These are phyloP conservation scores for Fomitopsis pinicola DNA, from an alignment of 1,284 basidiomycete genomes.

Conservation along the genomic window DNA sequence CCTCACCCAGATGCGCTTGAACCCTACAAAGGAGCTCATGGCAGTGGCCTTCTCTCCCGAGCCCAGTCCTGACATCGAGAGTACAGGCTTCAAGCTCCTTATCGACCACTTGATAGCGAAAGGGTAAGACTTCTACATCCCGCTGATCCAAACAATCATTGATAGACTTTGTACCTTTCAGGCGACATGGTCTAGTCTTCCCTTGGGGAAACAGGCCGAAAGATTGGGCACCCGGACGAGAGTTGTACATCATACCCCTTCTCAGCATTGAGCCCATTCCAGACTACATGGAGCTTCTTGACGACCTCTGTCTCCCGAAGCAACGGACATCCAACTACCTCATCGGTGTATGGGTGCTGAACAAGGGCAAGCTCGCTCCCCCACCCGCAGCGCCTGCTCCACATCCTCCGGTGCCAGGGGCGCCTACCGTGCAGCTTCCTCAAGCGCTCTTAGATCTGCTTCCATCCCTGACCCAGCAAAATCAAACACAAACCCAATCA, in stretches of 20 bases:
- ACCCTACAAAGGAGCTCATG: slow-evolving; percentile 74
- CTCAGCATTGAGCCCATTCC: slow-evolving; percentile 66
- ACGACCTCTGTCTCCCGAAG: slow-evolving; percentile 70
- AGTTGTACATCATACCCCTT: slow-evolving; percentile 86
- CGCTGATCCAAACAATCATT: background rate
- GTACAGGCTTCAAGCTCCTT: slow-evolving; percentile 53
- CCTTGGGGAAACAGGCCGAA: slow-evolving; percentile 77
- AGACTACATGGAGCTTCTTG: slow-evolving; percentile 83
- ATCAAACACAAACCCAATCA: slow-evolving; percentile 3
- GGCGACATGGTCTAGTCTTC: slow-evolving; percentile 83
- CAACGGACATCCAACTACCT: slow-evolving; percentile 61
- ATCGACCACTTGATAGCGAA: slow-evolving; percentile 70
- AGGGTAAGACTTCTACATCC: slow-evolving; percentile 47
- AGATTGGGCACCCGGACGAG: slow-evolving; percentile 74
- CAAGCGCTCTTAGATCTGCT: background rate
- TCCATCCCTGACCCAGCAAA: background rate
- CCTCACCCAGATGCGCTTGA: slow-evolving; percentile 71
- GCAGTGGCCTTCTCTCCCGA: slow-evolving; percentile 67
- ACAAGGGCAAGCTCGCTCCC: slow-evolving; percentile 64
- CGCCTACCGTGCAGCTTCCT: slow-evolving; percentile 23
- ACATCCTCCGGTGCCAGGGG: slow-evolving; percentile 14
- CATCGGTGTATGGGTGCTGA: slow-evolving; percentile 80
- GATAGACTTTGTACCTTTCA: slow-evolving; percentile 27
- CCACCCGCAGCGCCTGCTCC: slow-evolving; percentile 25
- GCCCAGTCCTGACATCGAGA: slow-evolving; percentile 33